Evolutionary conservation across 306 rosid genomes (phyloP), one percentile per base, ranked within the genome.

Genomic region (Clitoria ternatea): DNA sequence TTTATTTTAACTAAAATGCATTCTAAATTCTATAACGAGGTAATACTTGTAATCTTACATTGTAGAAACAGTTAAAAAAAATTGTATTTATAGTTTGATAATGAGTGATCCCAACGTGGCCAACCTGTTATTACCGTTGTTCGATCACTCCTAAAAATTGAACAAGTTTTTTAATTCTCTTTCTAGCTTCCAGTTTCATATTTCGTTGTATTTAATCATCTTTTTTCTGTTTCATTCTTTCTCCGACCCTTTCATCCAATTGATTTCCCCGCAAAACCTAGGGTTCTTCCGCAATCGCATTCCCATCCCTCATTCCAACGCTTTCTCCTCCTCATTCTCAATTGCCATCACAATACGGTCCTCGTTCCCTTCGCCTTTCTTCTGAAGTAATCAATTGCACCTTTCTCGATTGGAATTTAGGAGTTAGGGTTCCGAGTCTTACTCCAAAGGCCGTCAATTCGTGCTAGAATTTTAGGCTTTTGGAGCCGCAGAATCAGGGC

Each of bases 391-490:
- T n/a, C n/a, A n/a, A n/a, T 33, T 50, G 40, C 29, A 66, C 6
- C 61, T 72, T 29, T 66, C 61, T 20, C 60, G 44, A 33, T 77
- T 67, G 62, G 62, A 54, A 52, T 61, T 75, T 81, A 35, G 10
- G 17, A 64, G 17, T 57, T 44, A 73, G 81, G 77, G 72, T 47
- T 61, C 70, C 54, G 8, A 50, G 7, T 60, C 40, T 77, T 32
- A 50, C 85, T 68, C 82, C 76, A 14, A 68, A 72, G 63, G 76
- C 70, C 77, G 7, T 40, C 61, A 59, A 47, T 73, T 60, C 53
- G 43, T 76, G 30, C 40, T 61, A 29, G 11, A 52, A 56, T 50
- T 73, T 69, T 40, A 48, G 77, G 53, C 74, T 77, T 68, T 73
- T 26, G 77, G 70, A 73, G 77, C 70, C 57, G 62, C 60, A 43